Evolutionary conservation across 352 stramenopile species (phyloP), one percentile per base, ranked within the genome.

Genomic region (Sclerospora graminicola): DNA sequence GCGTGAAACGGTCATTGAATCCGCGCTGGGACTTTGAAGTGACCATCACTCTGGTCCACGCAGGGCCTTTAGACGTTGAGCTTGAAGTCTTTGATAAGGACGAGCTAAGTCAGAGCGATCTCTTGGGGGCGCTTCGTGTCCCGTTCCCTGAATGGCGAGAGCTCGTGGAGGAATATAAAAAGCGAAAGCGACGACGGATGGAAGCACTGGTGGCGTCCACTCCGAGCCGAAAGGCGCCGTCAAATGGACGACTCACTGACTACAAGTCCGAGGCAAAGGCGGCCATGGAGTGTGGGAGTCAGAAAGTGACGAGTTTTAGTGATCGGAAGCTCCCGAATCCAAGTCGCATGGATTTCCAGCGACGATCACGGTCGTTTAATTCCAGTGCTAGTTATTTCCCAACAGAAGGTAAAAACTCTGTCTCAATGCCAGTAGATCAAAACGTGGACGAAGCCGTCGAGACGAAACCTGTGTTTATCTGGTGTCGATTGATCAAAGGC

Each of bases 81-180:
- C 60, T 89, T n/a, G 77, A 91, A 39, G 63, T 91, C 2, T 68
- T 62, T 35, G 75, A 87, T 55, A 70, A 66, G 48, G 80, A 91
- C 45, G 80, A 88, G 18, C 51, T 89, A 14, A 69, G 65, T 9
- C 45, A 61, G 20, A 88, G 72, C 45, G 80, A 89, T 32, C 49
- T 87, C 33, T 46, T 91, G 2, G 77, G 77, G 16, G 51, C 72
- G 14, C 51, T 89, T 44, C 77, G 77, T 18, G 69, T 86, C 24
- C 69, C 74, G 10, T 89, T 89, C 29, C 77, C 77, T 1, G 66
- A 79, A 39, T 86, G 74, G 73, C 67, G 67, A 11, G 41, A 53
- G 38, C 54, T 78, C 14, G 63, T 84, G 10, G 50, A 63, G 9
- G 54, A 78, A 36, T 67, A 74, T 36, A 48, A 67, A 29, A 32